These are phyloP conservation scores for Penicillium sp. DNA, from an alignment of 2,329 filamentous ascomycete species.

Conservation along the genomic window DNA sequence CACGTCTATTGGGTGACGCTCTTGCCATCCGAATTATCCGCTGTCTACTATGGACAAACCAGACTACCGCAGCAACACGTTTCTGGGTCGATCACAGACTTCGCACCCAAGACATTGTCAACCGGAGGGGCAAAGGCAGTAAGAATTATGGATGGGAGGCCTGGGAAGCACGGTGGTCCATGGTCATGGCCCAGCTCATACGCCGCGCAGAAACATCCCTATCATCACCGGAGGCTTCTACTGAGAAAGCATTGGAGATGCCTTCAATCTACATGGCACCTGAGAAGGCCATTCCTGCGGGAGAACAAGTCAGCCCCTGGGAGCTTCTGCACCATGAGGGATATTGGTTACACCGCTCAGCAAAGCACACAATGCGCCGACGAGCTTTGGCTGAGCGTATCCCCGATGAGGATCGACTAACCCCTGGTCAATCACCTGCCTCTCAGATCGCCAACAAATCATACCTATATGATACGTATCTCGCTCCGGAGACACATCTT, in stretches of 20 bases:
- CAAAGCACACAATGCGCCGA: constrained; percentile 53
- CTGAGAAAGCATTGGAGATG: constrained; percentile 24
- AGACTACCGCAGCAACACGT: constrained; percentile 76
- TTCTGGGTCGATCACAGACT: constrained; percentile 78
- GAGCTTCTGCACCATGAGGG: constrained; percentile 62
- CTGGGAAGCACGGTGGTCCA: constrained; percentile 78
- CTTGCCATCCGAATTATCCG: constrained; percentile 79
- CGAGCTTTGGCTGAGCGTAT: constrained; percentile 56
- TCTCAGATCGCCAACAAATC: constrained; percentile 56
- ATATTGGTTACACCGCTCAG: constrained; percentile 60
- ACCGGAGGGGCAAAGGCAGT: constrained; percentile 80
- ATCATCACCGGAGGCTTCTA: constrained; percentile 29
- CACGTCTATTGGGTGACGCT: constrained; percentile 80
- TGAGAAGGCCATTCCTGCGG: constrained; percentile 52
- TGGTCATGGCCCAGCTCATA: constrained; percentile 62
- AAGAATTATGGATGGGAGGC: constrained; percentile 91
- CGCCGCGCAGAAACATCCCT: constrained; percentile 54
- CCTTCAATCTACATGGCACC: constrained; percentile 48
- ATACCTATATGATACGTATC: constrained; percentile 60
- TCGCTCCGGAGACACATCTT: constrained; percentile 59
- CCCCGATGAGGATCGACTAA: constrained; percentile 59
- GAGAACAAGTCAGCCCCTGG: constrained; percentile 58
- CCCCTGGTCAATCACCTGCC: constrained; percentile 57
- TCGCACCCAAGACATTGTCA: constrained; percentile 73
- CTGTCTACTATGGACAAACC: constrained; percentile 76